These are phyloP conservation scores for Penicillium aurantiogriseum DNA, from an alignment of 2,329 filamentous ascomycete species.

Conservation along the genomic window DNA sequence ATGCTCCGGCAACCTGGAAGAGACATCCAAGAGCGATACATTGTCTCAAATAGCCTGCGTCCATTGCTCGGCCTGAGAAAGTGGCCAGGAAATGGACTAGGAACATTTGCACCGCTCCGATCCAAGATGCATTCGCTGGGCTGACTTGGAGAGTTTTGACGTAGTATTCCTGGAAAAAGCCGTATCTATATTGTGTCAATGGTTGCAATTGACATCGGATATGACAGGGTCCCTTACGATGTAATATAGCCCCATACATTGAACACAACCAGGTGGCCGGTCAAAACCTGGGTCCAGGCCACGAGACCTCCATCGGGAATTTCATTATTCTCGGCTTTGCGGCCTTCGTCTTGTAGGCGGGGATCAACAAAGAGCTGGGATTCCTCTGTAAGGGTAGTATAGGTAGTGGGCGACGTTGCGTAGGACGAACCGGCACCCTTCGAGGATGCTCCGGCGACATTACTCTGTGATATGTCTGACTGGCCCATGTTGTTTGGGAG, in stretches of 20 bases:
- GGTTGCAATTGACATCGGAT: neutral
- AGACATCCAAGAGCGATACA: constrained; percentile 6
- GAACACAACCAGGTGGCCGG: constrained; percentile 30
- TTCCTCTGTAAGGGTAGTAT: neutral
- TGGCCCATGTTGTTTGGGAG: neutral
- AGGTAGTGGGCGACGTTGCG: neutral
- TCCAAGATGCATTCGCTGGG: constrained; percentile 45
- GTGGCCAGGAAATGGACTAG: constrained; percentile 43
- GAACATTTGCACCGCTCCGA: constrained; percentile 50
- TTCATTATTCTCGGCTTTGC: constrained; percentile 3
- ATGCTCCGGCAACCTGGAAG: constrained; percentile 41
- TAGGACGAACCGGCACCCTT: neutral
- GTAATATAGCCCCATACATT: constrained; percentile 19
- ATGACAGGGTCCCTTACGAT: constrained; percentile 3
- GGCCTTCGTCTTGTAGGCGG: neutral
- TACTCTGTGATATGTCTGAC: neutral
- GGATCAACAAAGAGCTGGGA: neutral
- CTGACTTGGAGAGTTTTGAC: constrained; percentile 30
- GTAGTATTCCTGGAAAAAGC: constrained; percentile 49
- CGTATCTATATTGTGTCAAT: constrained; percentile 16
- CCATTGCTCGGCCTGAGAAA: constrained; percentile 43
- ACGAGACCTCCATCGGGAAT: constrained; percentile 30
- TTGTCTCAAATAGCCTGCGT: constrained; percentile 42
- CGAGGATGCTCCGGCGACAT: neutral
- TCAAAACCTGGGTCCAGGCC: constrained; percentile 35